Evolutionary conservation across 257 asterid genomes (phyloP).

Genomic region (Rhazya stricta): DNA sequence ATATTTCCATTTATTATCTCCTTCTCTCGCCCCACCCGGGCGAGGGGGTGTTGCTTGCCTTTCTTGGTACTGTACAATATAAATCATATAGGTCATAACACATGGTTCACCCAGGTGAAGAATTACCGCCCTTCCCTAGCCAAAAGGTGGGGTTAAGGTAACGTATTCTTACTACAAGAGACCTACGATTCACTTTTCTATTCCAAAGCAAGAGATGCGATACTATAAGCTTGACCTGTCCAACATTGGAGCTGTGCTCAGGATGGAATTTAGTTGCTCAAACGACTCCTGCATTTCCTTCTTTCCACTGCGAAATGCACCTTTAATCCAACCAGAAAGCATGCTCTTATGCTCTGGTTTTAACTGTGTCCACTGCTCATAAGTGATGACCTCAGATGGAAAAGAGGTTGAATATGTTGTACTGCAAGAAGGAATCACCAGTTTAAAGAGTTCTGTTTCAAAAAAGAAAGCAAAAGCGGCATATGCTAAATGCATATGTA

Average conservation of each 20-base stretch:
- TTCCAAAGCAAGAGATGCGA: neutral
- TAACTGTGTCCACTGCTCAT: conserved; percentile 65
- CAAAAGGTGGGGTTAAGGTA: neutral
- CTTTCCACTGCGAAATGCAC: conserved; percentile 65
- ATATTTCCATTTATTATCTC: neutral
- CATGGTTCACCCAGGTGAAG: conserved; percentile 1
- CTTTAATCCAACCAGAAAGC: conserved; percentile 78
- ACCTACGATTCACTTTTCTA: neutral
- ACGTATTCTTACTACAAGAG: neutral
- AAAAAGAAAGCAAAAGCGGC: neutral
- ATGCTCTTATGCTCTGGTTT: conserved; percentile 50
- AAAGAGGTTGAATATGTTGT: conserved; percentile 45
- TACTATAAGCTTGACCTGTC: conserved; percentile 48
- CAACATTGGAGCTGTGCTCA: conserved; percentile 80
- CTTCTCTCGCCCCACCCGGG: neutral
- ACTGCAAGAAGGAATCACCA: conserved; percentile 42
- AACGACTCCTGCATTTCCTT: conserved; percentile 62
- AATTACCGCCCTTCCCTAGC: neutral
- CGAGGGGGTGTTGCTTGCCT: too few relatives aligned
- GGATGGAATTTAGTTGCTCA: conserved; percentile 56
- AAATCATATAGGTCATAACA: neutral
- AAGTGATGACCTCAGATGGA: conserved; percentile 72
- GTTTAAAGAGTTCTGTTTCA: neutral
- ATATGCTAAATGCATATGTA: neutral
- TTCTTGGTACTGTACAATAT: neutral